Evolutionary conservation across 1,139 yeast genomes (phyloP).

Genomic region (Nadsonia commutata): DNA sequence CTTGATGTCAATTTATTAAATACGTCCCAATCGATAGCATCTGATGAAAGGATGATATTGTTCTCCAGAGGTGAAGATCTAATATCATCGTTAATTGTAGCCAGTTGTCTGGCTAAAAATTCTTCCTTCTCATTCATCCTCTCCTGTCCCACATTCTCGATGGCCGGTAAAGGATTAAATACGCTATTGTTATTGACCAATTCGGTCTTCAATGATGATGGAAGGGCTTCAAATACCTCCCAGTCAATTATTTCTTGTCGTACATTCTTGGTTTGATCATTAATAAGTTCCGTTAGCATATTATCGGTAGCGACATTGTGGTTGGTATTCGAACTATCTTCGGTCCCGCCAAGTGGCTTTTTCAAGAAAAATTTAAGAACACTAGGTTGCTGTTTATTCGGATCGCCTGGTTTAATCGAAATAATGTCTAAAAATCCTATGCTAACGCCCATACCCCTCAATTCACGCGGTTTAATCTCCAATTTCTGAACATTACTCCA

Average conservation of each 20-base stretch:
- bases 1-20: not conserved
- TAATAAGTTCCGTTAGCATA: not conserved
- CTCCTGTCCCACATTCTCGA: too few relatives aligned
- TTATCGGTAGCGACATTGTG: not conserved
- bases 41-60: not conserved
- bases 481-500: conserved; percentile 42
- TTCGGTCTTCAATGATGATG: not conserved
- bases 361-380: not conserved
- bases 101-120: too few relatives aligned
- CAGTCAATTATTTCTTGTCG: not conserved
- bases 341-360: too few relatives aligned
- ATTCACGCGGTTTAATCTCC: conserved; percentile 47
- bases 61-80: too few relatives aligned
- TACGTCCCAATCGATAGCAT: not conserved
- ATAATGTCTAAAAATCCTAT: not conserved
- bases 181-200: not conserved
- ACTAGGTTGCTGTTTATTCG: not conserved
- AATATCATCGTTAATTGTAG: too few relatives aligned
- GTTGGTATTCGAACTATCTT: too few relatives aligned
- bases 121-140: too few relatives aligned
- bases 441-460: conserved; percentile 63
- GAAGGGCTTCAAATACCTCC: not conserved
- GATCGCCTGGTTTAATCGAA: not conserved
- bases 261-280: not conserved
- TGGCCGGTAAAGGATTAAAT: too few relatives aligned